Conservation (phyloP, 305 asterid species). For the Vinca major region DNA sequence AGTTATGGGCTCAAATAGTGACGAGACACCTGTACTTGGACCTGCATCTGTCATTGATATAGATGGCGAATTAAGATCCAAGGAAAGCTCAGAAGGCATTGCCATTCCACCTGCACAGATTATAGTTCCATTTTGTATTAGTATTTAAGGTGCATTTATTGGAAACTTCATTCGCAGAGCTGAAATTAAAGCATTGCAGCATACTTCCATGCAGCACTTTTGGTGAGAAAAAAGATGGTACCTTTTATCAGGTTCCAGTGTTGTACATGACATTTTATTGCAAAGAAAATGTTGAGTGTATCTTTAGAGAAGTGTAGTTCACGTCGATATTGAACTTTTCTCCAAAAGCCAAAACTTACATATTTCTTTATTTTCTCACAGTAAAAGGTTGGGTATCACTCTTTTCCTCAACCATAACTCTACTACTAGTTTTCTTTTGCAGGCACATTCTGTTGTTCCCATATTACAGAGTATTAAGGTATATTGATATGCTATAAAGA, state of each 20-base stretch:
- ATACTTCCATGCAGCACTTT: background rate
- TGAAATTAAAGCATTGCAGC: background rate
- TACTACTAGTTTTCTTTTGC: background rate
- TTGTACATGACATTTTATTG: background rate
- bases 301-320: background rate
- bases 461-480: no score
- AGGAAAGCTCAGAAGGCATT: constrained; percentile 25
- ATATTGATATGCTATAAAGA: background rate
- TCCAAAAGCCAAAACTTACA: background rate
- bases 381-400: background rate
- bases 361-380: background rate
- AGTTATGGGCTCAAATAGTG: constrained; percentile 56
- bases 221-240: background rate
- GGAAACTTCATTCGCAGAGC: background rate
- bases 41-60: constrained; percentile 30
- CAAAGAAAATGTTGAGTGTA: background rate
- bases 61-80: constrained; percentile 48
- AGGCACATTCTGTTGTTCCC: background rate
- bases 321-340: background rate
- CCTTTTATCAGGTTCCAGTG: background rate
- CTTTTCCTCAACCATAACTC: background rate
- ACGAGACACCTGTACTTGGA: constrained; percentile 23
- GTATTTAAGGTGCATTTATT: background rate
- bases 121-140: background rate
- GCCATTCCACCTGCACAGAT: constrained; percentile 43